These are phyloP conservation scores for Colletotrichum endophyticum DNA, from an alignment of 2,329 filamentous ascomycete genomes.

Conservation along the genomic window DNA sequence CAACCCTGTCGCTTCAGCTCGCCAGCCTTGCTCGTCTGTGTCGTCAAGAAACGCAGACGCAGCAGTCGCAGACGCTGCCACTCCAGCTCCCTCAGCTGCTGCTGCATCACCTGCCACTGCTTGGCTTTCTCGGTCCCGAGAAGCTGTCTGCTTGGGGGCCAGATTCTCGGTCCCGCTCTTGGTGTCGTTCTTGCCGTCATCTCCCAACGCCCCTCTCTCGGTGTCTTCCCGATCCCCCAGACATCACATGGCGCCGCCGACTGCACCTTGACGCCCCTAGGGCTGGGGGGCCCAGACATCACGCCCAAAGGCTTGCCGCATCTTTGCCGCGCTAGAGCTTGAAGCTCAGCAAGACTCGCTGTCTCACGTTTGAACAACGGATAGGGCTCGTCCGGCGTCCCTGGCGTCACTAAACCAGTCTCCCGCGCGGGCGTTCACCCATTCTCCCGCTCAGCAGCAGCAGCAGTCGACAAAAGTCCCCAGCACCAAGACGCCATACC, in stretches of 20 bases:
- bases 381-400: not conserved
- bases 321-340: constrained; percentile 4
- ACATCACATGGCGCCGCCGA: constrained; percentile 6
- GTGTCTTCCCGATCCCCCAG: constrained; percentile 3
- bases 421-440: not conserved
- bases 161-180: not conserved
- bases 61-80: not conserved
- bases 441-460: constrained; percentile 15
- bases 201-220: not conserved
- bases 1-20: constrained; percentile 1
- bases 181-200: not conserved
- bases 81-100: not conserved
- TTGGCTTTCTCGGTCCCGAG: not conserved
- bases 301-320: constrained; percentile 4
- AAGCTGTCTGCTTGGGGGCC: not conserved
- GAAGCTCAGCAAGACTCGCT: not conserved
- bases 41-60: not conserved
- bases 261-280: constrained; percentile 5
- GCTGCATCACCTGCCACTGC: not conserved
- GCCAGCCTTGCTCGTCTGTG: not conserved
- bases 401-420: not conserved
- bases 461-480: constrained; percentile 7
- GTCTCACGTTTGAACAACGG: not conserved
- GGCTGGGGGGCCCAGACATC: constrained; percentile 1
- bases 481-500: not conserved